Evolutionary conservation across 805 yeast genomes (phyloP).

Genomic region (Saturnispora bothae): DNA sequence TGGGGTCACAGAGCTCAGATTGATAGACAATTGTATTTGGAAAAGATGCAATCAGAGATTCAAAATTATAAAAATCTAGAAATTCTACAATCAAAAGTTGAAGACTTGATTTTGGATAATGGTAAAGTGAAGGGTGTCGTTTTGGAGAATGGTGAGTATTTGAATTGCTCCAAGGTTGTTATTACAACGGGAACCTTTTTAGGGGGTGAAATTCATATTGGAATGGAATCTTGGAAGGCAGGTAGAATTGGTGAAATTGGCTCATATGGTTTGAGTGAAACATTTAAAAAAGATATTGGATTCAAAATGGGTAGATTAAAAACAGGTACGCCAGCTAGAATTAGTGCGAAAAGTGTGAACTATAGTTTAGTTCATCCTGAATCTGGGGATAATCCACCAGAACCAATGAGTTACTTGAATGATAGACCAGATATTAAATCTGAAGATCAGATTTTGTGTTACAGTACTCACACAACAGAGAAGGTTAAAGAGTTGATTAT

Average conservation of each 20-base stretch:
- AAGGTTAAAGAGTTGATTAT: slow-evolving; percentile 61
- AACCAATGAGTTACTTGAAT: slow-evolving; percentile 83
- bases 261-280: slow-evolving; percentile 77
- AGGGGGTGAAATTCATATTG: slow-evolving; percentile 91
- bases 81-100: slow-evolving; percentile 66
- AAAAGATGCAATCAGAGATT: slow-evolving; percentile 68
- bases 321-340: slow-evolving; percentile 95
- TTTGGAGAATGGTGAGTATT: slow-evolving; percentile 51
- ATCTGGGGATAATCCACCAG: slow-evolving; percentile 74
- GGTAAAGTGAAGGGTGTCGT: slow-evolving; percentile 45
- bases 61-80: slow-evolving; percentile 43
- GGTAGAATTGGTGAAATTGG: slow-evolving; percentile 93
- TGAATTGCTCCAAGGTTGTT: slow-evolving; percentile 59
- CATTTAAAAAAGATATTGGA: slow-evolving; percentile 58
- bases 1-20: slow-evolving; percentile 99
- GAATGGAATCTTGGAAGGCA: slow-evolving; percentile 68
- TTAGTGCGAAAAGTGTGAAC: slow-evolving; percentile 62
- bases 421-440: slow-evolving; percentile 50
- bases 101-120: slow-evolving; percentile 60
- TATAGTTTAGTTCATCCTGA: slow-evolving; percentile 56
- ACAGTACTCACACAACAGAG: slow-evolving; percentile 68
- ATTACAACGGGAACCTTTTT: slow-evolving; percentile 94
- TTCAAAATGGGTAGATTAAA: slow-evolving; percentile 81
- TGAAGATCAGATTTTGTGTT: slow-evolving; percentile 61
- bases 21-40: slow-evolving; percentile 68